Evolutionary conservation across 1,284 basidiomycete species (phyloP).

Genomic region (Boletus sp.): DNA sequence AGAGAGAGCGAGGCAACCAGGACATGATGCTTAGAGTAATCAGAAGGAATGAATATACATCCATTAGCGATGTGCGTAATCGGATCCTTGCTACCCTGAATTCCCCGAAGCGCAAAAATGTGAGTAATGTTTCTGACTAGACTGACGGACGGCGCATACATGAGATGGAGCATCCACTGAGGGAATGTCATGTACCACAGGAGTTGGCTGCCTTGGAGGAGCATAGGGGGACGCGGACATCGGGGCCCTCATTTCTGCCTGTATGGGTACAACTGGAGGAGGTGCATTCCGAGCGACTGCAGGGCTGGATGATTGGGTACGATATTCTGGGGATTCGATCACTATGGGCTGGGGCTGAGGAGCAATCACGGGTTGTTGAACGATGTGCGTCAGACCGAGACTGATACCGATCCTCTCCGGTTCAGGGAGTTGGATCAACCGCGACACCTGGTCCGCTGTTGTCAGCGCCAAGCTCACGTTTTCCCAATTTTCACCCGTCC

Average conservation of each 20-base stretch:
- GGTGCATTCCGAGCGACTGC: background rate
- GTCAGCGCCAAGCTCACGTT: constrained; percentile 20
- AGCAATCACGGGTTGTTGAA: background rate
- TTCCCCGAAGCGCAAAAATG: background rate
- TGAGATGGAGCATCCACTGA: background rate
- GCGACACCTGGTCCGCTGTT: constrained; percentile 13
- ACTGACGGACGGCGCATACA: background rate
- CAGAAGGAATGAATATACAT: constrained; percentile 18
- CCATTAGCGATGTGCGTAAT: constrained; percentile 19
- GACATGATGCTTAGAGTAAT: constrained; percentile 14
- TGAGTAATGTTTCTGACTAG: background rate
- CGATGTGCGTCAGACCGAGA: background rate
- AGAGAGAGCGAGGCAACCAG: constrained; percentile 23
- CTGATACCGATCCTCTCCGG: constrained; percentile 20
- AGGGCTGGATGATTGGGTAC: too few relatives aligned
- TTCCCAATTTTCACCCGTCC: constrained; percentile 27
- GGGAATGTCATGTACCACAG: background rate
- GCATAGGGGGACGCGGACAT: too few relatives aligned
- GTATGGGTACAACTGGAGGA: too few relatives aligned
- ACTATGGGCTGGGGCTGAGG: background rate
- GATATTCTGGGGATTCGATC: background rate
- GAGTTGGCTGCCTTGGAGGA: background rate
- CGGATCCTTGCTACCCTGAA: constrained; percentile 13
- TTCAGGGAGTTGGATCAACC: constrained; percentile 21
- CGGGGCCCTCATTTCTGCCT: too few relatives aligned